phyloP scores from a whole-genome alignment of 2,329 filamentous ascomycete genomes.

The Xylaria digitata region DNA sequence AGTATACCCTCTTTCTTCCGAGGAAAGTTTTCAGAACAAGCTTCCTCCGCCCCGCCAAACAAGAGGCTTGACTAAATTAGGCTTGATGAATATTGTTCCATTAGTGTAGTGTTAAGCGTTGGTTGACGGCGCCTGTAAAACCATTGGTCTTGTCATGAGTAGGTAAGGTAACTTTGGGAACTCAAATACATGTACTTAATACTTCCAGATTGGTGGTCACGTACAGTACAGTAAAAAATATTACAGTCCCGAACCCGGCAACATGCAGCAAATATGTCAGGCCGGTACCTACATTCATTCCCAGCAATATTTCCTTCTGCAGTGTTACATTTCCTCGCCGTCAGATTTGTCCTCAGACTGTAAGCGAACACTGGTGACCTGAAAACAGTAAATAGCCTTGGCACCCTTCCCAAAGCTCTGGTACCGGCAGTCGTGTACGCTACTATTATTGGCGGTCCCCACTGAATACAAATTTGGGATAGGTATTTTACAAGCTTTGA shows the following conservation, averaged over 20 bases:
- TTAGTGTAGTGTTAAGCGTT: not conserved
- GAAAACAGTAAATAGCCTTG: slow-evolving; percentile 18
- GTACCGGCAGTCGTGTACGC: slow-evolving; percentile 24
- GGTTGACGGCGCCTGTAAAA: not conserved
- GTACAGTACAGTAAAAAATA: not conserved
- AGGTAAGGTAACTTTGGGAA: too few species aligned
- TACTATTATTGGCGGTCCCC: slow-evolving; percentile 16
- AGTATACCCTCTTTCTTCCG: not conserved
- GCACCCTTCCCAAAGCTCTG: slow-evolving; percentile 29
- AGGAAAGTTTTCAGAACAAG: slow-evolving; percentile 7
- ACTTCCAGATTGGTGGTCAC: not conserved
- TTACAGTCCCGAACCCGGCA: slow-evolving; percentile 6
- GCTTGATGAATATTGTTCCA: not conserved
- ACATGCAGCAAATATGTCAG: slow-evolving; percentile 9
- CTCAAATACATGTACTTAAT: too few species aligned
- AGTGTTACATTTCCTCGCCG: slow-evolving; percentile 22
- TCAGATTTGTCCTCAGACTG: slow-evolving; percentile 14
- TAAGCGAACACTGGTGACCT: slow-evolving; percentile 5
- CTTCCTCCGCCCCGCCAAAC: not conserved
- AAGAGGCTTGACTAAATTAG: too few species aligned
- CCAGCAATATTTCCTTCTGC: slow-evolving; percentile 7
- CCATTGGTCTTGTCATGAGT: too few species aligned
- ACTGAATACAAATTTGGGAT: slow-evolving; percentile 6
- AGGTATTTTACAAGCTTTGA: not conserved
- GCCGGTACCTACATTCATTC: not conserved